A percentile compares a stretch with the other conserved stretches of the same genome.
Evolutionary conservation across 2,329 filamentous ascomycete species (phyloP).

Genomic region (Cercospora zeae-maydis): DNA sequence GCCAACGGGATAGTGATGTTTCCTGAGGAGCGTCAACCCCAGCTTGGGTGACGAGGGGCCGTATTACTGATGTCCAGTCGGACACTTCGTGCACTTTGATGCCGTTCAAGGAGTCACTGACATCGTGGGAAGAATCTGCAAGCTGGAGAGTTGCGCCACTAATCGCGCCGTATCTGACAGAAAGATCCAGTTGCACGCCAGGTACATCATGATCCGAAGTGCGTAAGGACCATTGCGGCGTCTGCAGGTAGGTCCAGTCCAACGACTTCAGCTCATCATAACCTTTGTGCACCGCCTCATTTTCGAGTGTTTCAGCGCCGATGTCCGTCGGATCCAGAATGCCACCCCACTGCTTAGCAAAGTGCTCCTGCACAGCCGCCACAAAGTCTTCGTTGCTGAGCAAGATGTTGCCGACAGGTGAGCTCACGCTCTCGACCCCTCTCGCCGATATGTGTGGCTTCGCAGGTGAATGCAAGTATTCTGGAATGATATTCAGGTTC

Average conservation of each 20-base stretch:
- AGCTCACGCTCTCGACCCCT: slow-evolving; percentile 88
- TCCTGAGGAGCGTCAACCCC: neutral
- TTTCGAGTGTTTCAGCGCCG: slow-evolving; percentile 51
- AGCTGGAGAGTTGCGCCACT: slow-evolving; percentile 42
- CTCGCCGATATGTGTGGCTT: slow-evolving; percentile 71
- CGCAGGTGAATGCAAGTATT: slow-evolving; percentile 73
- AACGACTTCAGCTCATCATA: slow-evolving; percentile 60
- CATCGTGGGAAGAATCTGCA: slow-evolving; percentile 8
- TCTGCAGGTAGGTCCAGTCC: slow-evolving; percentile 81
- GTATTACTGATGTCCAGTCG: slow-evolving; percentile 13
- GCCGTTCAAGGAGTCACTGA: slow-evolving; percentile 27
- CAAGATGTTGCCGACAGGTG: slow-evolving; percentile 74
- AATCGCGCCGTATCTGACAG: slow-evolving; percentile 55
- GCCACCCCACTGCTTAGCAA: slow-evolving; percentile 60
- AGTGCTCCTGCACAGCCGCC: slow-evolving; percentile 52
- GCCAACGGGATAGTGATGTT: neutral
- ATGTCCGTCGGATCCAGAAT: slow-evolving; percentile 45
- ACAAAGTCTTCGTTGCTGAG: slow-evolving; percentile 49
- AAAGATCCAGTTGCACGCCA: slow-evolving; percentile 26
- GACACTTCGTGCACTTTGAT: slow-evolving; percentile 50
- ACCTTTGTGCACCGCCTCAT: slow-evolving; percentile 58
- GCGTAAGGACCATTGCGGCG: slow-evolving; percentile 66
- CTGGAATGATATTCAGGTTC: slow-evolving; percentile 65
- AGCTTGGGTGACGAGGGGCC: neutral
- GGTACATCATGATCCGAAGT: slow-evolving; percentile 13